phyloP scores from a whole-genome alignment of 441 rosid species.

The Syzygium syzygioides region DNA sequence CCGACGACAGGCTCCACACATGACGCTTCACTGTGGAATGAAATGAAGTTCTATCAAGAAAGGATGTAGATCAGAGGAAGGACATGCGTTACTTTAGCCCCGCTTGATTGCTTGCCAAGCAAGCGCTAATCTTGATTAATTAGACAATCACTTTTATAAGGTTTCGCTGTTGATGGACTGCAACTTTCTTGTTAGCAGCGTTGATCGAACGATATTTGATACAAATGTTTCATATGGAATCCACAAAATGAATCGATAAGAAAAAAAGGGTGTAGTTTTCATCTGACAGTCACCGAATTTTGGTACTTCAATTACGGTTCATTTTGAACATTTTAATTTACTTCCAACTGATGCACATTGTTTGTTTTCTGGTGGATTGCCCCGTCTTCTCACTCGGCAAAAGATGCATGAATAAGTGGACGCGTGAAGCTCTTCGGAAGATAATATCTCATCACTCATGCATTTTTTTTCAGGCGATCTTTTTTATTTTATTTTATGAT shows the following conservation, averaged over 20 bases:
- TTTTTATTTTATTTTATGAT: neutral
- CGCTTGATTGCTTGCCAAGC: neutral
- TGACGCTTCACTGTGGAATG: neutral
- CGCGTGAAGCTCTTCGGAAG: neutral
- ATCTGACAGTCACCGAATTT: neutral
- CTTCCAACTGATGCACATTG: accelerated
- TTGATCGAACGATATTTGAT: neutral
- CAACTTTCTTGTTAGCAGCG: neutral
- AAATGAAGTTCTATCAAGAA: neutral
- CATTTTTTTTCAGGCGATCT: neutral
- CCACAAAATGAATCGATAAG: neutral
- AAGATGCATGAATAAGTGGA: neutral
- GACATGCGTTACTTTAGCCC: neutral
- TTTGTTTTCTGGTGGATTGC: neutral
- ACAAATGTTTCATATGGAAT: neutral
- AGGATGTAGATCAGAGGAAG: neutral
- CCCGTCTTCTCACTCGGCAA: neutral
- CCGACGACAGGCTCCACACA: neutral
- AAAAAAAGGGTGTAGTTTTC: neutral
- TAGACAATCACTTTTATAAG: neutral
- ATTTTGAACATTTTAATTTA: too few species aligned
- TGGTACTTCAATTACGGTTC: neutral
- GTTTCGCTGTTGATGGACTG: neutral
- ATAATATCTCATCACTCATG: neutral
- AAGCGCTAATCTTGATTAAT: neutral